Percentiles rank a stretch among this genome's conserved stretches.
Conservation (phyloP, 2,329 filamentous ascomycete genomes). For the Tolypocladium ovalisporum region DNA sequence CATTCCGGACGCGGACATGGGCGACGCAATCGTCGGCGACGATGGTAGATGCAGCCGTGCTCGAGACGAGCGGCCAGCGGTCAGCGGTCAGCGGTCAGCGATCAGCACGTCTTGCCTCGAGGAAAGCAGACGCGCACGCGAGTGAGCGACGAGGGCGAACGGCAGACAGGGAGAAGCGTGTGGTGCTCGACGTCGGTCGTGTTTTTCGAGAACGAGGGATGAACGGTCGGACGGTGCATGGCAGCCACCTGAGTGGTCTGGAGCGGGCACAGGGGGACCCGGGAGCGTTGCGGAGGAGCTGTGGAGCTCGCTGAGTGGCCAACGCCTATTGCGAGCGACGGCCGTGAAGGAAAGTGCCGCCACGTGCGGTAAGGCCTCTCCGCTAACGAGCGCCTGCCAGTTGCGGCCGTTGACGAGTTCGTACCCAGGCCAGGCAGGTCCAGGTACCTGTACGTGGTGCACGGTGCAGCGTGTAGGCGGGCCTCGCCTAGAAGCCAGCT, state of each 20-base stretch:
- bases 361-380: not conserved
- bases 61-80: not conserved
- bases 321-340: not conserved
- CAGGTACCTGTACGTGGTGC: not conserved
- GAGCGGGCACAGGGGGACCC: not conserved
- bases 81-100: not conserved
- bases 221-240: not conserved
- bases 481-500: not conserved
- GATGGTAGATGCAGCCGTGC: not conserved
- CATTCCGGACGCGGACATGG: constrained; percentile 32
- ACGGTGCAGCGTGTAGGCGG: not conserved
- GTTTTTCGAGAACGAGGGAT: not conserved
- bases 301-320: constrained; percentile 7
- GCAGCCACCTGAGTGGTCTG: not conserved
- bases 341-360: not conserved
- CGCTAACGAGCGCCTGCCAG: not conserved
- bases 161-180: not conserved
- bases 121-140: not conserved
- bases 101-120: not conserved
- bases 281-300: constrained; percentile 2
- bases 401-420: not conserved
- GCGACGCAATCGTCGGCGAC: constrained; percentile 2
- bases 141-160: not conserved
- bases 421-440: not conserved
- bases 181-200: constrained; percentile 1